These are phyloP conservation scores for Nasturtium officinale DNA, from an alignment of 345 rosid species.

Conservation along the genomic window DNA sequence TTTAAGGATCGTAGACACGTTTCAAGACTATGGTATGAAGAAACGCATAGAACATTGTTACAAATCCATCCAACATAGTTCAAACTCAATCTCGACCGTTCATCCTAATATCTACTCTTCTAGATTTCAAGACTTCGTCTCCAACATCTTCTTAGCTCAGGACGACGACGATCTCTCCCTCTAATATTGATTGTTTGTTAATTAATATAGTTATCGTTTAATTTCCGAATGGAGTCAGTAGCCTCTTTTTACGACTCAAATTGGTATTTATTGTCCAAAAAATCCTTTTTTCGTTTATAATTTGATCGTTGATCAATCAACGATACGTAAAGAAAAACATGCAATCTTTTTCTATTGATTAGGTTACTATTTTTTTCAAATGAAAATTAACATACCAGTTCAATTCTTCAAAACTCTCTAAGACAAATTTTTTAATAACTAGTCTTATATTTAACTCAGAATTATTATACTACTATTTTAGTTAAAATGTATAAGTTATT, in stretches of 20 bases:
- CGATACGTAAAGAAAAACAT: constrained; percentile 15
- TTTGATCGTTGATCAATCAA: neutral
- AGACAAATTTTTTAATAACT: neutral
- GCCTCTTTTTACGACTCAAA: constrained; percentile 11
- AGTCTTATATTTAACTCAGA: neutral
- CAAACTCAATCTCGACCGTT: constrained; percentile 56
- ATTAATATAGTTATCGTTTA: neutral
- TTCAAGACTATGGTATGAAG: constrained; percentile 48
- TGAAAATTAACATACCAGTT: neutral
- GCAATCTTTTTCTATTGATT: neutral
- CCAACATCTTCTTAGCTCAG: constrained; percentile 45
- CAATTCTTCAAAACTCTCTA: neutral
- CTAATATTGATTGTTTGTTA: neutral
- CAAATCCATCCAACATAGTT: constrained; percentile 53
- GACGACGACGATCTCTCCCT: constrained; percentile 14
- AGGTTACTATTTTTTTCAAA: neutral
- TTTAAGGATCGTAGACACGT: constrained; percentile 51
- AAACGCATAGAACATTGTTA: constrained; percentile 58
- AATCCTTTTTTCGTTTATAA: neutral
- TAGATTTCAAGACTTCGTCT: constrained; percentile 52
- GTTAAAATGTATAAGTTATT: neutral
- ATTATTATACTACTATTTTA: neutral
- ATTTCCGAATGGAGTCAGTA: neutral
- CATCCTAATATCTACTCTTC: constrained; percentile 55
- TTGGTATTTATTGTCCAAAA: constrained; percentile 11